Base-by-base conservation (phyloP, 2,329 filamentous ascomycete genomes). In the Fusarium mexicanum region DNA sequence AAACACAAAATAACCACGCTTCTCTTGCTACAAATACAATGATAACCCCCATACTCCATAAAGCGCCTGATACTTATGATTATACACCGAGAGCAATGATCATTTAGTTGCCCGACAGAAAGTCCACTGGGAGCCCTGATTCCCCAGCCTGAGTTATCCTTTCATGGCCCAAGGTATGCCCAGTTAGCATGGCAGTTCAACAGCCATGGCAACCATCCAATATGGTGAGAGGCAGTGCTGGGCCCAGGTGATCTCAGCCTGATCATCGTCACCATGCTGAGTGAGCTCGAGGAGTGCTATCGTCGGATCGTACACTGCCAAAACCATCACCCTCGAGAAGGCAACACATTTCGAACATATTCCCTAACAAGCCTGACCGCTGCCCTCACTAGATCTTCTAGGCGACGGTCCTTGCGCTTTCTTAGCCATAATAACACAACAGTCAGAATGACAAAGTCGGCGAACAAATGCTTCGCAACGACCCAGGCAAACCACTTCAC, bases 321-420 rank as follows among this genome's bases (percentile, higher is more conserved):
- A 20, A 43, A 43, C 14, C 38, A 38, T 68, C 64, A 68, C 87
- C 85, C 89, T 80, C 89, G 85, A 7, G 89, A 85, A 13, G 91
- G 91, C 29, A 92, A 78, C 33, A 92, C 79, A 53, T 86, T 90
- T 62, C 89, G 84, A 29, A 86, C 83, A 75, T 92, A 92, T 78
- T 92, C 90, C 63, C 90, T 83, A 22, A 84, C 81, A 48, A 91
- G 82, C 69, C 81, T 85, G 16, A 94, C 79, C 20, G 91, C 85
- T 2, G 92, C 90, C 53, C 93, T 85, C 8, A 95, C 89, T n/a
- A 93, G 86, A 72, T 93, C 93, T 79, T 96, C 93, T 3, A 95
- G 81, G 67, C 93, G 86, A 53, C 89, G 85, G 77, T 96, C 93
- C 76, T 92, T 92, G 79, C 89, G 90, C 73, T 87, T 88, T 61